These are phyloP conservation scores for Dactylellina haptotyla DNA, from an alignment of 2,329 filamentous ascomycete species.

Conservation along the genomic window DNA sequence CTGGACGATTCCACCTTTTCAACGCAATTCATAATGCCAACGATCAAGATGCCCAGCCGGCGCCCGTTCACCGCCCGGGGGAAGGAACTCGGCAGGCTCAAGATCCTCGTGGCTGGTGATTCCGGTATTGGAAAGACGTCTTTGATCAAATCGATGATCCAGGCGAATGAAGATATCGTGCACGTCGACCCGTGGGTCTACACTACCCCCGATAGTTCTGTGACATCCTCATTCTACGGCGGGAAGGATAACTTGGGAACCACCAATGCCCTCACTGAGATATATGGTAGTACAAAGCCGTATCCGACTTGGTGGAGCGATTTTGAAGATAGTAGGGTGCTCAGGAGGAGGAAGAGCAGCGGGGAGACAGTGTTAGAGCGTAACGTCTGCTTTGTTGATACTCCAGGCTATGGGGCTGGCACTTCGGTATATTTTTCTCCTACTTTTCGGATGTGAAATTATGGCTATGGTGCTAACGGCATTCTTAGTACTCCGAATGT, in stretches of 20 bases:
- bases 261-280: constrained; percentile 68
- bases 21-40: constrained; percentile 96
- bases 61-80: constrained; percentile 90
- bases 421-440: constrained; percentile 64
- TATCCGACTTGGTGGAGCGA: constrained; percentile 92
- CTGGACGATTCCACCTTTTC: constrained; percentile 59
- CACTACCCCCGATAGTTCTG: constrained; percentile 53
- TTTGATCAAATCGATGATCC: constrained; percentile 86
- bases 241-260: constrained; percentile 53
- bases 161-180: constrained; percentile 88
- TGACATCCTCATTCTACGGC: constrained; percentile 56
- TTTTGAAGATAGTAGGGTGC: constrained; percentile 72
- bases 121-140: constrained; percentile 86
- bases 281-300: constrained; percentile 81
- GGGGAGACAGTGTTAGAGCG: constrained; percentile 84
- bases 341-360: constrained; percentile 74
- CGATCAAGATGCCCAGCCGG: constrained; percentile 86
- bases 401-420: constrained; percentile 71
- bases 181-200: constrained; percentile 78
- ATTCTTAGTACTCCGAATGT: constrained; percentile 65
- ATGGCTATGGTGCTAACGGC: constrained; percentile 4
- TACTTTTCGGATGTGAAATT: not conserved
- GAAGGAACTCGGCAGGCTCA: constrained; percentile 83
- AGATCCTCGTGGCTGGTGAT: constrained; percentile 85
- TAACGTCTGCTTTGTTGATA: constrained; percentile 94